These are phyloP conservation scores for Aspergillus fijiensis DNA, from an alignment of 2,329 filamentous ascomycete species.

Conservation along the genomic window DNA sequence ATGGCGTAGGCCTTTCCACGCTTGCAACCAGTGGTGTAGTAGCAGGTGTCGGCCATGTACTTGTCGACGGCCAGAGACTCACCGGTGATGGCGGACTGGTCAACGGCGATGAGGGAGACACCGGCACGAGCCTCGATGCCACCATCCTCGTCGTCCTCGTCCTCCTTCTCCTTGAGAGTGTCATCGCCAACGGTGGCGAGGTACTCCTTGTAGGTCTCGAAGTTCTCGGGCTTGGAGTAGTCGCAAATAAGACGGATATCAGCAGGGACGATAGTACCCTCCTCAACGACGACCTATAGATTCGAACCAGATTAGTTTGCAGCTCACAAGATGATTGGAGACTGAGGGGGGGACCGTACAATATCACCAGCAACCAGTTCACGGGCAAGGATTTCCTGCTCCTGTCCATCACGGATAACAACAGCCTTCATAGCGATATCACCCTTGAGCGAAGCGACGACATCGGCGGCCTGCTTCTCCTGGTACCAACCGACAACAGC, in stretches of 20 bases:
- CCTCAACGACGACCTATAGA: slow-evolving; percentile 63
- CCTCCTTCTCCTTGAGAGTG: slow-evolving; percentile 58
- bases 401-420: slow-evolving; percentile 66
- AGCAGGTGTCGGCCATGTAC: slow-evolving; percentile 70
- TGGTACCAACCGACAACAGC: slow-evolving; percentile 77
- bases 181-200: slow-evolving; percentile 61
- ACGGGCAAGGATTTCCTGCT: slow-evolving; percentile 67
- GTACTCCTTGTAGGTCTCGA: slow-evolving; percentile 66
- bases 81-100: slow-evolving; percentile 79
- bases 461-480: slow-evolving; percentile 76
- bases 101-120: slow-evolving; percentile 65
- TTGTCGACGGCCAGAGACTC: slow-evolving; percentile 65
- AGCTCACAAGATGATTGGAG: background rate
- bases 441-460: slow-evolving; percentile 72
- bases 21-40: slow-evolving; percentile 81
- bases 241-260: slow-evolving; percentile 72
- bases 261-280: slow-evolving; percentile 68
- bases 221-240: slow-evolving; percentile 67
- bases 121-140: slow-evolving; percentile 59
- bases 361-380: slow-evolving; percentile 76
- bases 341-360: slow-evolving; percentile 45
- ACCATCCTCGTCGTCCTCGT: slow-evolving; percentile 58
- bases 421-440: slow-evolving; percentile 74
- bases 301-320: slow-evolving; percentile 4
- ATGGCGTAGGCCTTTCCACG: slow-evolving; percentile 73